These are phyloP conservation scores for Globisporangium camurandrum DNA, from an alignment of 352 stramenopile genomes.

Conservation along the genomic window DNA sequence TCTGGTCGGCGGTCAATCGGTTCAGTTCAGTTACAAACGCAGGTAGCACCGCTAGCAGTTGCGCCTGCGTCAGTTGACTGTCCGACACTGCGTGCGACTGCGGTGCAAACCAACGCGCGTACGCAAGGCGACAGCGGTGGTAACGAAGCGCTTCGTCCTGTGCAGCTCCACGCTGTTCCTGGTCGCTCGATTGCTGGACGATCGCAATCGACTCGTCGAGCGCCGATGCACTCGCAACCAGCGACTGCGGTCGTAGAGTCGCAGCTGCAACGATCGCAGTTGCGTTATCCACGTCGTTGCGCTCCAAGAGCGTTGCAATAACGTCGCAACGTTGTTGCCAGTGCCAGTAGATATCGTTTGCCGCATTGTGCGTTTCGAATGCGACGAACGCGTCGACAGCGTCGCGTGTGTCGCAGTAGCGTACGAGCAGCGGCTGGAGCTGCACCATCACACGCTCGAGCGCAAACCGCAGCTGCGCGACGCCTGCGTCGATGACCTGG, in stretches of 20 bases:
- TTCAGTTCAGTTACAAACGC: constrained; percentile 30
- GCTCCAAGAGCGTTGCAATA: constrained; percentile 2
- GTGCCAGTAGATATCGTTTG: constrained; percentile 37
- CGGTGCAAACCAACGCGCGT: constrained; percentile 25
- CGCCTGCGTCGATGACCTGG: constrained; percentile 21
- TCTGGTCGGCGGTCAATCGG: constrained; percentile 26
- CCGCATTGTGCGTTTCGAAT: constrained; percentile 10
- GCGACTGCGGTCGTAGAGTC: background rate
- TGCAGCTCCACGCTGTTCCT: constrained; percentile 52
- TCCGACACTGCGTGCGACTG: constrained; percentile 4
- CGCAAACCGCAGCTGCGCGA: constrained; percentile 18
- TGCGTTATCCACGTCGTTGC: background rate
- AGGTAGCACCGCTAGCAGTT: constrained; percentile 33
- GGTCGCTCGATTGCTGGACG: constrained; percentile 56
- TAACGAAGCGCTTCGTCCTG: constrained; percentile 36
- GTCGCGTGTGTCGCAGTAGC: constrained; percentile 26
- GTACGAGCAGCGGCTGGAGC: constrained; percentile 31
- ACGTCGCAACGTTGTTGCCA: constrained; percentile 25
- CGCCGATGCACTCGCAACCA: constrained; percentile 4
- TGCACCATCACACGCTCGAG: constrained; percentile 19
- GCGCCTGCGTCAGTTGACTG: constrained; percentile 17
- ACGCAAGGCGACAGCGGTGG: constrained; percentile 30
- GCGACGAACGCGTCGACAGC: constrained; percentile 31
- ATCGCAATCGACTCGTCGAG: too few relatives aligned
- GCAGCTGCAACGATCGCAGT: constrained; percentile 3